Evolutionary conservation across 228 moss, liverwort and hornwort genomes (phyloP).

Genomic region (Sphagnum magellanicum): DNA sequence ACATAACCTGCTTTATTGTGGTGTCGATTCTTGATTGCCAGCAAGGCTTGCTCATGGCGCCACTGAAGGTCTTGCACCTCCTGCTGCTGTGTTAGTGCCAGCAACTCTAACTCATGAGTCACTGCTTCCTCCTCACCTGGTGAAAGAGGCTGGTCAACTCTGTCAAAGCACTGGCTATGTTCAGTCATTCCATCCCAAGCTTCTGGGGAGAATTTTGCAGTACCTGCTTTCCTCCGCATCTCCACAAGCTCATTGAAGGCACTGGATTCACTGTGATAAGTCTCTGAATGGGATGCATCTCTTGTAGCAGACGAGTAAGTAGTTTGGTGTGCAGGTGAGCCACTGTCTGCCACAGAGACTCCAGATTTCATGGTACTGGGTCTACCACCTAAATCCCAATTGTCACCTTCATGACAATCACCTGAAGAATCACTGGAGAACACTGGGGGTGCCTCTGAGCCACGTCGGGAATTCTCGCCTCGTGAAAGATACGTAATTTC

Average conservation of each 20-base stretch:
- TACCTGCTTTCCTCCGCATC: constrained; percentile 18
- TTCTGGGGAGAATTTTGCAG: constrained; percentile 14
- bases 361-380: constrained; percentile 4
- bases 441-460: constrained; percentile 15
- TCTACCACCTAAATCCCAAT: constrained; percentile 9
- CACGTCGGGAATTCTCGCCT: constrained; percentile 9
- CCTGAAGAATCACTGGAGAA: constrained; percentile 17
- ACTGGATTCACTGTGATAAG: neutral
- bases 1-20: neutral
- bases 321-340: constrained; percentile 2
- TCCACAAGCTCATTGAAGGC: constrained; percentile 33
- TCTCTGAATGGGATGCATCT: neutral
- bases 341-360: constrained; percentile 6
- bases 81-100: constrained; percentile 20
- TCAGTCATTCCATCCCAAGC: constrained; percentile 19
- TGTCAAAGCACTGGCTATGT: constrained; percentile 14
- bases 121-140: constrained; percentile 6
- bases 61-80: constrained; percentile 29
- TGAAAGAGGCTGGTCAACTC: constrained; percentile 4
- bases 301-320: neutral
- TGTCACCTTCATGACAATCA: constrained; percentile 8
- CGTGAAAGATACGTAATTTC: constrained; percentile 19
- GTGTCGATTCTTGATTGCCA: constrained; percentile 17
- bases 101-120: constrained; percentile 14
- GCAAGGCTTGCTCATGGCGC: constrained; percentile 26